A percentile compares a stretch with the other conserved stretches of the same genome.
These are phyloP conservation scores for Serendipita sp. DNA, from an alignment of 1,284 basidiomycete genomes.

Conservation along the genomic window DNA sequence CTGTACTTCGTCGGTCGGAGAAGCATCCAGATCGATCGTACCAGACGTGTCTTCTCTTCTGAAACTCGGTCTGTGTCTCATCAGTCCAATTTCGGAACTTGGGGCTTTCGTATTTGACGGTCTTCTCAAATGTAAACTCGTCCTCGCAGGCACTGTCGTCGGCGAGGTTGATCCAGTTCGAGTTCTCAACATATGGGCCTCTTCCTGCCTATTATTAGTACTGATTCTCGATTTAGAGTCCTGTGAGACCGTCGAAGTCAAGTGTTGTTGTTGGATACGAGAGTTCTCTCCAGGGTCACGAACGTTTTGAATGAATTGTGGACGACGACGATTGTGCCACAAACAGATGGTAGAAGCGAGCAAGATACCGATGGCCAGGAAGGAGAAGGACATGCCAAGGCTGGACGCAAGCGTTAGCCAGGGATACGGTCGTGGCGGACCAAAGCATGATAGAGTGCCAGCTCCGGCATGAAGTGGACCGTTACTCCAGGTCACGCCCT, in stretches of 20 bases:
- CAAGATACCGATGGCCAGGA: background rate
- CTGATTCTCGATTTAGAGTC: background rate
- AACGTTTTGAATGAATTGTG: background rate
- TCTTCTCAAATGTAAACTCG: background rate
- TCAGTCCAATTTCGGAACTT: background rate
- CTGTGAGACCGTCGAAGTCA: background rate
- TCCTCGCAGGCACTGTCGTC: background rate
- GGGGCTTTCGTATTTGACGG: background rate
- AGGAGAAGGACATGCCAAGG: conserved; percentile 7
- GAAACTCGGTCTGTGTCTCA: background rate
- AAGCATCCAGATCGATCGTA: background rate
- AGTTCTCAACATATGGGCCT: background rate
- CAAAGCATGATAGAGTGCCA: background rate
- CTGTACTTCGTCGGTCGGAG: background rate
- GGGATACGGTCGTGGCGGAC: background rate
- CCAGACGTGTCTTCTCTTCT: background rate
- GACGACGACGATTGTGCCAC: background rate
- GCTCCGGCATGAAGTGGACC: background rate
- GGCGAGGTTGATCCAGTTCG: background rate
- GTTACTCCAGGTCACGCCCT: background rate
- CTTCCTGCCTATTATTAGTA: background rate
- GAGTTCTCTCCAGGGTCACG: background rate
- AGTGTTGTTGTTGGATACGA: background rate
- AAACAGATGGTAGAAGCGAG: background rate
- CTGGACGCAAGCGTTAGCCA: background rate